Percentiles rank a stretch among this genome's conserved stretches.
These are phyloP conservation scores for Haplographium delicatum DNA, from an alignment of 495 filamentous ascomycete species.

Conservation along the genomic window DNA sequence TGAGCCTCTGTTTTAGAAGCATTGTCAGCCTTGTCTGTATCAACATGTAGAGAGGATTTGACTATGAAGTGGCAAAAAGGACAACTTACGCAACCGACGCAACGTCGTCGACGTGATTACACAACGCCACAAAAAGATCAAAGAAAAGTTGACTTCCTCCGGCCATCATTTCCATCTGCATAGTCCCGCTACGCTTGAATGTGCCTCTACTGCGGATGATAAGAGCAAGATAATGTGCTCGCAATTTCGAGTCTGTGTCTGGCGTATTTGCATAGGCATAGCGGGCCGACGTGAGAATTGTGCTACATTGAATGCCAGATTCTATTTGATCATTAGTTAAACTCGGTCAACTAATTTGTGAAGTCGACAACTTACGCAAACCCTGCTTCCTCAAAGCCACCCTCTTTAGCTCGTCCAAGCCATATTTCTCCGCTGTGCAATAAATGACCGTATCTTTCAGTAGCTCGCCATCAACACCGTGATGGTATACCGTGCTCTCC, in stretches of 20 bases:
- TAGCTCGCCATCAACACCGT: constrained; percentile 60
- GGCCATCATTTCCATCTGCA: constrained; percentile 96
- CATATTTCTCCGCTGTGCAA: constrained; percentile 82
- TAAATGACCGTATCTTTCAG: constrained; percentile 89
- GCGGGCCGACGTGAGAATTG: constrained; percentile 82
- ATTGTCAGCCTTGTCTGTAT: constrained; percentile 4
- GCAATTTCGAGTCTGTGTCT: constrained; percentile 80
- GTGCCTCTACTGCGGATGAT: constrained; percentile 91
- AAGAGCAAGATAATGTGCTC: constrained; percentile 89
- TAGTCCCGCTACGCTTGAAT: constrained; percentile 92
- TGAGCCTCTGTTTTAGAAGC: constrained; percentile 16
- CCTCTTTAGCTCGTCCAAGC: constrained; percentile 78
- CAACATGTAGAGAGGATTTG: neutral
- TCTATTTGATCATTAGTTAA: constrained; percentile 9
- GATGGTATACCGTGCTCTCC: constrained; percentile 69
- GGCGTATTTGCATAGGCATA: constrained; percentile 94
- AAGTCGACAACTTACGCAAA: constrained; percentile 49
- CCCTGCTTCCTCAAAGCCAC: constrained; percentile 90
- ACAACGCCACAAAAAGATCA: constrained; percentile 95
- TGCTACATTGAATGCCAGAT: constrained; percentile 74
- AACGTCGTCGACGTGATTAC: constrained; percentile 92
- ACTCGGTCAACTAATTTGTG: neutral
- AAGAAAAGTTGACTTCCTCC: constrained; percentile 89
- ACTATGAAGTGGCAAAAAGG: constrained; percentile 1
- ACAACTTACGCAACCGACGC: constrained; percentile 24